These are phyloP conservation scores for carrot (Daucus carota) DNA, from an alignment of 129 eudicot species.

Conservation along the genomic window DNA sequence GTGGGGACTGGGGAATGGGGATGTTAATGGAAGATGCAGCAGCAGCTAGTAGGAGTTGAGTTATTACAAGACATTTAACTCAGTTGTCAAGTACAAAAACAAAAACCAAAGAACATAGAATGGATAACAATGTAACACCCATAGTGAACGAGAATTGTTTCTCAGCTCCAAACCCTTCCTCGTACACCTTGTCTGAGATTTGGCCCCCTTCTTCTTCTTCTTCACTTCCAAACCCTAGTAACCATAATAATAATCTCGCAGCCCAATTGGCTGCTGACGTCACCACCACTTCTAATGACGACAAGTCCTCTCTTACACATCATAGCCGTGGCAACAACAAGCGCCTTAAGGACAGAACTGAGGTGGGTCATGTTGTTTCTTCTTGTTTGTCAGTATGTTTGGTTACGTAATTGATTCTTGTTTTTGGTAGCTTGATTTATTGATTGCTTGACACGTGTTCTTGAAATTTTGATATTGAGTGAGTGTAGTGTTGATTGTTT, in stretches of 20 bases:
- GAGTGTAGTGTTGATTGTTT: neutral
- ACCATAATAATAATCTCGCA: neutral
- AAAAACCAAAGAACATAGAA: neutral
- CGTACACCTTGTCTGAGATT: conserved; percentile 1
- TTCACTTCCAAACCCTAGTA: neutral
- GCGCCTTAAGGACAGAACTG: neutral
- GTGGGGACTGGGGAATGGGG: no score
- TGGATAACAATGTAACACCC: neutral
- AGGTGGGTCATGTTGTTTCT: neutral
- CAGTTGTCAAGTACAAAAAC: neutral
- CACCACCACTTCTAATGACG: neutral
- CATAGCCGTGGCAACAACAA: neutral
- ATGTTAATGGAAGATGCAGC: neutral
- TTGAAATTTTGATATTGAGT: neutral
- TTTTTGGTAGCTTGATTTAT: neutral
- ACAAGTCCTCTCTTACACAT: neutral
- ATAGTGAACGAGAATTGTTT: neutral
- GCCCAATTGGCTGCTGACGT: neutral
- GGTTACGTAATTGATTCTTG: no score
- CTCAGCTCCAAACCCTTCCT: conserved; percentile 4
- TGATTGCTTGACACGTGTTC: neutral
- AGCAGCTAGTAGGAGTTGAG: neutral
- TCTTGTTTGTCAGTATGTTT: neutral
- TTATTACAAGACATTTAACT: no score
- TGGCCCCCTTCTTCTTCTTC: neutral